phyloP scores from a whole-genome alignment of 345 rosid species.

The Eucalyptus microcorys region DNA sequence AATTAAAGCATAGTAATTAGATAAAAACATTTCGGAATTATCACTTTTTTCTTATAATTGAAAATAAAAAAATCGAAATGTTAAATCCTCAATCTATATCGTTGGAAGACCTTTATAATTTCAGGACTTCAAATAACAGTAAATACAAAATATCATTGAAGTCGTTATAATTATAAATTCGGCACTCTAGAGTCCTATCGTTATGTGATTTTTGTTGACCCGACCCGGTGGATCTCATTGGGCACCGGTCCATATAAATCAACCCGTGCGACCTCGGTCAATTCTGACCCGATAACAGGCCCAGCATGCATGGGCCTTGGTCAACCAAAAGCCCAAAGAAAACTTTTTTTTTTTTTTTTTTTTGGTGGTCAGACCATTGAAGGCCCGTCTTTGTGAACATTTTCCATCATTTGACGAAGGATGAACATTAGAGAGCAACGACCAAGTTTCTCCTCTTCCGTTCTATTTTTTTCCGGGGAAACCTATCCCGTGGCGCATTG shows the following conservation, averaged over 20 bases:
- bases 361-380: neutral
- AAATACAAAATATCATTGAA: neutral
- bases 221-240: neutral
- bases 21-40: neutral
- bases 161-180: neutral
- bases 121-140: neutral
- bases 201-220: neutral
- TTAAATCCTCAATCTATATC: neutral
- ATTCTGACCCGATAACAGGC: neutral
- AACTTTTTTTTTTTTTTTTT: neutral
- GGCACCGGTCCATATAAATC: neutral
- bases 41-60: neutral
- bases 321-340: neutral
- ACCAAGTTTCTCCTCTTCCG: neutral
- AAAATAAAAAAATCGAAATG: neutral
- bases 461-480: neutral
- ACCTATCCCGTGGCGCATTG: neutral
- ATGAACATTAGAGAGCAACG: neutral
- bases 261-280: neutral
- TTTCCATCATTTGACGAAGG: neutral
- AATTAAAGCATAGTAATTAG: neutral
- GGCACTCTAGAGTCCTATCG: neutral
- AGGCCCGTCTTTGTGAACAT: neutral
- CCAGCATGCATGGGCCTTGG: neutral
- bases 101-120: neutral